Percentiles rank a stretch among this genome's conserved stretches.
Evolutionary conservation across 1,139 yeast species (phyloP).

Genomic region (Nakaseomyces uthaithaninus): DNA sequence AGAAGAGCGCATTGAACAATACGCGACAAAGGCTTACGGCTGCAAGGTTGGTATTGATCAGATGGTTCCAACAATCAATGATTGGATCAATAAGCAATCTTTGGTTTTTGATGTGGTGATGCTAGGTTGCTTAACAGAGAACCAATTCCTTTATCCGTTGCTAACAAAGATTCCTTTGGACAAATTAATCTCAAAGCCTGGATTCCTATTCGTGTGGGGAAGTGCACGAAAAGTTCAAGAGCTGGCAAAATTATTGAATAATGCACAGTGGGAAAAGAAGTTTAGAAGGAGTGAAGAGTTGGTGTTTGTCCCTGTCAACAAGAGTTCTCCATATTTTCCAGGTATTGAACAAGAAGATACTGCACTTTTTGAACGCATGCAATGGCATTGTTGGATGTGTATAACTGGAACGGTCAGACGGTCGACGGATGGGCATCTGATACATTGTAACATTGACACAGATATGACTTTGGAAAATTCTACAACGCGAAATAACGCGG

Average conservation of each 20-base stretch:
- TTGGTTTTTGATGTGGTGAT: conserved; percentile 79
- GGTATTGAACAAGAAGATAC: conserved; percentile 37
- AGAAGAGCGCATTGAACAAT: conserved; percentile 39
- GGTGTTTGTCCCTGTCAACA: conserved; percentile 56
- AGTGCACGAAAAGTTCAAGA: conserved; percentile 63
- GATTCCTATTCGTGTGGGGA: conserved; percentile 81
- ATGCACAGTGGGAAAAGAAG: conserved; percentile 57
- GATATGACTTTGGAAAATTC: conserved; percentile 61
- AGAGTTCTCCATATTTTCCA: conserved; percentile 54
- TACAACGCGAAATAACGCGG: conserved; percentile 36
- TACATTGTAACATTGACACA: conserved; percentile 88
- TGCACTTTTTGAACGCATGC: conserved; percentile 43
- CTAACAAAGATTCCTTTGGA: conserved; percentile 61
- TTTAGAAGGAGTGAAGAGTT: conserved; percentile 86
- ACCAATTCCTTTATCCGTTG: conserved; percentile 54
- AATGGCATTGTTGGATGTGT: conserved; percentile 98
- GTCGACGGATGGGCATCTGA: conserved; percentile 71
- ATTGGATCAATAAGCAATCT: conserved; percentile 51
- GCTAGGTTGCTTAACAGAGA: conserved; percentile 79
- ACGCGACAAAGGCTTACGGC: conserved; percentile 61
- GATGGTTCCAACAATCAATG: conserved; percentile 48
- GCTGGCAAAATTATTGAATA: conserved; percentile 48
- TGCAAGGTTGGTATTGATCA: conserved; percentile 44
- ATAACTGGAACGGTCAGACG: conserved; percentile 89
- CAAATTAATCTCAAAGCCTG: conserved; percentile 72